These are phyloP conservation scores for Fulvia fulva DNA, from an alignment of 2,329 filamentous ascomycete species.

Conservation along the genomic window DNA sequence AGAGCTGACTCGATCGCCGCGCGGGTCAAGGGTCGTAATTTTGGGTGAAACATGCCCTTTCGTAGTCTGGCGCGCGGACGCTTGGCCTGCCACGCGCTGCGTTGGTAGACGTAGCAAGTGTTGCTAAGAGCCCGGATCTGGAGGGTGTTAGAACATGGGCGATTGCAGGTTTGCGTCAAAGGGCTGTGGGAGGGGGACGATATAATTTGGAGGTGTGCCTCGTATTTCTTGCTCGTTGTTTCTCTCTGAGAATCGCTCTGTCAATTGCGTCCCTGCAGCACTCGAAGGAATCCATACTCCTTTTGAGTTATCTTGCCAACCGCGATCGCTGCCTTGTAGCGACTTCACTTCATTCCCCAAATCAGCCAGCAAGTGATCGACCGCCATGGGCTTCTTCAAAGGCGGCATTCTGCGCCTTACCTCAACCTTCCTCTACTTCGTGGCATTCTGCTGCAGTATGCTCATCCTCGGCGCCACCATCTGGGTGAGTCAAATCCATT, in stretches of 20 bases:
- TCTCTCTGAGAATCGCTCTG: background rate
- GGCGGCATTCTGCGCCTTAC: constrained; percentile 1
- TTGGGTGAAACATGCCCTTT: too few relatives aligned
- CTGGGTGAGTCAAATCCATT: background rate
- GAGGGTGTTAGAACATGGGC: background rate
- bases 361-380: background rate
- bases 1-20: background rate
- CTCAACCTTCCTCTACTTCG: constrained; percentile 1
- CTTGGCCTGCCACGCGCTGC: background rate
- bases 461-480: background rate
- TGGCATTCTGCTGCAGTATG: background rate
- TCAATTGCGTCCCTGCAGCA: too few relatives aligned
- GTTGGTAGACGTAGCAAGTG: background rate
- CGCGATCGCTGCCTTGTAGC: background rate
- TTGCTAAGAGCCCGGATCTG: background rate
- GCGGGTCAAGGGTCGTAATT: background rate
- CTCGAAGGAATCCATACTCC: too few relatives aligned
- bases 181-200: background rate
- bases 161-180: background rate
- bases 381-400: background rate
- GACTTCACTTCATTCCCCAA: too few relatives aligned
- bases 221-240: background rate
- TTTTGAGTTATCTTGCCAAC: too few relatives aligned
- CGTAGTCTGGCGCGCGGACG: too few relatives aligned
- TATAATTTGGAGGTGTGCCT: background rate